Conservation (phyloP, 1,284 basidiomycete species). For the Trichosporon asahii region DNA sequence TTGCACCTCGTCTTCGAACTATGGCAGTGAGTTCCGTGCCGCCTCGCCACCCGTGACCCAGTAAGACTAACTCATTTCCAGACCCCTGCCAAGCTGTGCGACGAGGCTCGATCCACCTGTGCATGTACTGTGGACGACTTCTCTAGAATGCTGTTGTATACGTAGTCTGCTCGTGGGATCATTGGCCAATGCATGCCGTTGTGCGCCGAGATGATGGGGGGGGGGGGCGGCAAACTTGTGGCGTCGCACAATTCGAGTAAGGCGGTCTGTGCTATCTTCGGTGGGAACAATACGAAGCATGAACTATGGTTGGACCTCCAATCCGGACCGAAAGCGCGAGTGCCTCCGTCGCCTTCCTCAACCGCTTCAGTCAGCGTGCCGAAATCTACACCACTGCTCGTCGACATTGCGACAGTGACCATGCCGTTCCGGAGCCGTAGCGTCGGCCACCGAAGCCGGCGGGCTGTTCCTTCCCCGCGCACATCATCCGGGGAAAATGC, state of each 20-base stretch:
- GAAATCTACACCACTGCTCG: no score
- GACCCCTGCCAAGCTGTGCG: neutral
- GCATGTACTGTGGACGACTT: conserved; percentile 1
- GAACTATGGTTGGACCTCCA: neutral
- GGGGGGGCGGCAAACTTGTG: neutral
- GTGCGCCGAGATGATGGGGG: no score
- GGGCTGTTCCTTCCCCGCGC: neutral
- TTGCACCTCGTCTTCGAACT: neutral
- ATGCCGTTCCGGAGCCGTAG: neutral
- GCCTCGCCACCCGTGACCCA: neutral
- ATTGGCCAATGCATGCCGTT: neutral
- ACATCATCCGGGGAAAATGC: neutral
- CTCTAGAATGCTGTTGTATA: neutral
- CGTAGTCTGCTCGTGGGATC: neutral
- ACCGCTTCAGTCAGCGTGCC: no score
- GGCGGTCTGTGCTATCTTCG: neutral
- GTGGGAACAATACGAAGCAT: neutral
- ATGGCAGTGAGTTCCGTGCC: neutral
- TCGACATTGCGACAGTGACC: no score
- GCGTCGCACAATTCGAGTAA: neutral
- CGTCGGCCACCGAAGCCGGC: neutral
- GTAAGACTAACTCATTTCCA: neutral
- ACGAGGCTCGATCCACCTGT: neutral
- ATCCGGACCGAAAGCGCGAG: neutral
- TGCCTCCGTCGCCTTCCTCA: neutral